Evolutionary conservation across 768 basidiomycete species (phyloP).

Genomic region (Trametopsis cervina): DNA sequence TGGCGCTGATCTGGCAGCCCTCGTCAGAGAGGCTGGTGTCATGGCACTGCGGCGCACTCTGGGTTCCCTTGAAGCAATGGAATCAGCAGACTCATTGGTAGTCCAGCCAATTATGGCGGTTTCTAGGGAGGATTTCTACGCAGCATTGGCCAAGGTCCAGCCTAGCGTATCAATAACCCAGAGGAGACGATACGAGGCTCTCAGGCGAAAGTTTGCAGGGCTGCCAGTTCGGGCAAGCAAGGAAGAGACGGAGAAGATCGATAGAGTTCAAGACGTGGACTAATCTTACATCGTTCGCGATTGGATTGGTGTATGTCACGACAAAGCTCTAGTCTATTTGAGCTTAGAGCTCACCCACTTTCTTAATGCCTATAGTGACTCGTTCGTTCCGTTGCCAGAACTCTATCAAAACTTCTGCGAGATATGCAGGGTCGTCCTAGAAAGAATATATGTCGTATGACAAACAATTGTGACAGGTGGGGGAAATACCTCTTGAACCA

Average conservation of each 20-base stretch:
- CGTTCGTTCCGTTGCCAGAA: constrained; percentile 91
- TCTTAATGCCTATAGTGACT: constrained; percentile 51
- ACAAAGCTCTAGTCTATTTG: neutral
- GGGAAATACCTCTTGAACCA: constrained; percentile 79
- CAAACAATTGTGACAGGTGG: neutral
- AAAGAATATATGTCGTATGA: neutral
- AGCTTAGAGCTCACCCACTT: constrained; percentile 41
- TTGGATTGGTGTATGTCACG: neutral
- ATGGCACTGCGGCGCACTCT: constrained; percentile 65
- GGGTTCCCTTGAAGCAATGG: constrained; percentile 62
- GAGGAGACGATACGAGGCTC: constrained; percentile 72
- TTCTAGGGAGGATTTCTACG: constrained; percentile 56
- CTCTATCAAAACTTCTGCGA: constrained; percentile 77
- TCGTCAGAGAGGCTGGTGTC: constrained; percentile 88
- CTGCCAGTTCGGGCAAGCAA: constrained; percentile 35
- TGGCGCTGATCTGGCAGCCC: constrained; percentile 84
- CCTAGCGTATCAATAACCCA: constrained; percentile 84
- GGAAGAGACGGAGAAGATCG: constrained; percentile 14
- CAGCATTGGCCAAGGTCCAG: constrained; percentile 71
- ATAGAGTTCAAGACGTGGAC: neutral
- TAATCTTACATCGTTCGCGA: neutral
- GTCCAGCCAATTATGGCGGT: constrained; percentile 36
- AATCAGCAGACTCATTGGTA: constrained; percentile 23
- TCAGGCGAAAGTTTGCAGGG: constrained; percentile 81
- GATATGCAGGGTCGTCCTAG: constrained; percentile 80